Percentiles rank a stretch among this genome's conserved stretches.
These are phyloP conservation scores for Talaromyces sp. DNA, from an alignment of 2,329 filamentous ascomycete genomes.

Conservation along the genomic window DNA sequence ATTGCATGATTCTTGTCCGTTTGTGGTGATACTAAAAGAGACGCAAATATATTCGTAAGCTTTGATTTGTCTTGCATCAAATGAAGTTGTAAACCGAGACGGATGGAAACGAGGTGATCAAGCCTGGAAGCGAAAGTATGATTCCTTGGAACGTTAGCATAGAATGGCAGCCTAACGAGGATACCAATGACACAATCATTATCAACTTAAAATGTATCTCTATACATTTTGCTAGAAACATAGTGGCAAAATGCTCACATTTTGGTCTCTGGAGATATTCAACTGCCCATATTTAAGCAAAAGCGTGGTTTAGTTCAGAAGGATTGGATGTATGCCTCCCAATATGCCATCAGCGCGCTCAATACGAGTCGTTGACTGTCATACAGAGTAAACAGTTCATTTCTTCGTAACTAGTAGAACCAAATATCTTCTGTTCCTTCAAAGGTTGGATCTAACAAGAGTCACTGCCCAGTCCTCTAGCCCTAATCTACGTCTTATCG, in stretches of 20 bases:
- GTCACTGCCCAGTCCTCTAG: neutral
- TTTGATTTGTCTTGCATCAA: neutral
- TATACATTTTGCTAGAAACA: neutral
- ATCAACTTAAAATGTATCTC: neutral
- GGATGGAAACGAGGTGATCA: too few species aligned
- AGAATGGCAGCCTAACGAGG: neutral
- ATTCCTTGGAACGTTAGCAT: neutral
- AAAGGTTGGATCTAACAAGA: neutral
- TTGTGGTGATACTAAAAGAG: neutral
- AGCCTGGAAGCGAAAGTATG: neutral
- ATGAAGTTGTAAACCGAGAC: neutral
- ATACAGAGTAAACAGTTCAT: neutral
- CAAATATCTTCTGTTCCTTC: neutral
- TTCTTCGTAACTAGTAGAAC: neutral
- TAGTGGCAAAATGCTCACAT: too few species aligned
- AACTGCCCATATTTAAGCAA: too few species aligned
- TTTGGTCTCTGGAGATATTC: too few species aligned
- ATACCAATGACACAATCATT: neutral
- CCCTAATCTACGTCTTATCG: neutral
- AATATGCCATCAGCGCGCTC: too few species aligned
- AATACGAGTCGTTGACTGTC: too few species aligned
- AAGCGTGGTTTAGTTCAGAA: too few species aligned
- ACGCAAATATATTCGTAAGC: too few species aligned
- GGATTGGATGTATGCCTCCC: too few species aligned
- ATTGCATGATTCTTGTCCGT: neutral